Conservation (phyloP, 208 protist genomes). For the Leishmania turanica region DNA sequence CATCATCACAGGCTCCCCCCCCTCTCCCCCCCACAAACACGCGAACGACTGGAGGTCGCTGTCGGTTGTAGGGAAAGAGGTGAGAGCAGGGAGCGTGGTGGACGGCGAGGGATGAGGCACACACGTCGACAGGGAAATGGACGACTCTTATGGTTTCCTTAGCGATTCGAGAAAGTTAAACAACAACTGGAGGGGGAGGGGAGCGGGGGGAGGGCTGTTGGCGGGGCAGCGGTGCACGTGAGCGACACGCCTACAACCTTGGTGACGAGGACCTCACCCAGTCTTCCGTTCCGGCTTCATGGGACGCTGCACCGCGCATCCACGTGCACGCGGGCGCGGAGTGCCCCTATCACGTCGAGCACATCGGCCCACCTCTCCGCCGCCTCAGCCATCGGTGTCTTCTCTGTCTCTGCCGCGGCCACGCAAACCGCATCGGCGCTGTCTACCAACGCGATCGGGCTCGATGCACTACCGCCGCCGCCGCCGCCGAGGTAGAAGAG, state of each 20-base stretch:
- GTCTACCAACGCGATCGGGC: neutral
- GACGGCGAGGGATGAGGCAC: neutral
- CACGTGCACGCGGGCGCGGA: neutral
- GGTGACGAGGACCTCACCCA: neutral
- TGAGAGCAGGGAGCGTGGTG: neutral
- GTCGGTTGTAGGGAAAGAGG: no score
- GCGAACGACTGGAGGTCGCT: no score
- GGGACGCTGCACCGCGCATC: neutral
- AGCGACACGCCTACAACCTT: neutral
- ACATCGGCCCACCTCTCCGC: constrained; percentile 18
- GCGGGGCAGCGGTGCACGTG: neutral
- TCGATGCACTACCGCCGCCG: constrained; percentile 4
- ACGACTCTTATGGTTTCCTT: neutral
- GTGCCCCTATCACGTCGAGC: neutral
- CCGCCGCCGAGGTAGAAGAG: constrained; percentile 54
- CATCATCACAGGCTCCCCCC: neutral
- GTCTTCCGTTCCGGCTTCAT: neutral
- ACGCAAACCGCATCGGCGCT: neutral
- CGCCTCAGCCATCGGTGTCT: constrained; percentile 5
- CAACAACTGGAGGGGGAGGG: neutral
- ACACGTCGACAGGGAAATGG: neutral
- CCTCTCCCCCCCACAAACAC: no score
- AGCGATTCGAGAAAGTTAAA: neutral
- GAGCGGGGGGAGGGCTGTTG: neutral
- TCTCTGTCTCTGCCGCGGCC: neutral